These are phyloP conservation scores for Areca catechu DNA, from an alignment of 176 grass and related monocot species.

Conservation along the genomic window DNA sequence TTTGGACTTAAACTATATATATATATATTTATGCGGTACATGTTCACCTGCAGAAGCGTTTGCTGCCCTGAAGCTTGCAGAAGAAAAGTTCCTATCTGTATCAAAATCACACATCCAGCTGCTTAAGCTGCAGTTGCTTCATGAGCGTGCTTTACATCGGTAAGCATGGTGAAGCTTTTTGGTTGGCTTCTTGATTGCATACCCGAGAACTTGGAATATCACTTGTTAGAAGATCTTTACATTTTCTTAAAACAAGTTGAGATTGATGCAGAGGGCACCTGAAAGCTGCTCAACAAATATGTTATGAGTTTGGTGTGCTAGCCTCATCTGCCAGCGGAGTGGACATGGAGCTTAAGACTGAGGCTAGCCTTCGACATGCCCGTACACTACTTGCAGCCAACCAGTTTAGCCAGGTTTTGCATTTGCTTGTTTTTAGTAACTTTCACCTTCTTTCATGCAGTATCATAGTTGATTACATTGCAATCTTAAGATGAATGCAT, in stretches of 20 bases:
- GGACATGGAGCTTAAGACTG: constrained; percentile 85
- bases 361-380: constrained; percentile 66
- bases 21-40: too few relatives aligned
- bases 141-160: constrained; percentile 83
- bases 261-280: constrained; percentile 55
- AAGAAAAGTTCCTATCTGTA: constrained; percentile 60
- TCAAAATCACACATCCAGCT: constrained; percentile 61
- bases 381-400: constrained; percentile 85
- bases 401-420: constrained; percentile 73
- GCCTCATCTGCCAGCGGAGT: constrained; percentile 81
- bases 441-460: constrained; percentile 2
- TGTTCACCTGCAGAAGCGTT: constrained; percentile 52
- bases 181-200: not conserved
- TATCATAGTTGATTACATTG: not conserved
- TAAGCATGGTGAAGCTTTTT: constrained; percentile 15
- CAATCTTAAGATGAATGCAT: too few relatives aligned
- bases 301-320: constrained; percentile 72
- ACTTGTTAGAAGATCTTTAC: not conserved
- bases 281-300: constrained; percentile 67
- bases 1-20: too few relatives aligned
- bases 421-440: constrained; percentile 10
- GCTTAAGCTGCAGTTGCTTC: constrained; percentile 84
- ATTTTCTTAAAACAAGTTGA: constrained; percentile 14
- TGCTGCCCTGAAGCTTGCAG: constrained; percentile 67
- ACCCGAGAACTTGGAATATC: not conserved